Conservation (phyloP, 768 basidiomycete species). For the Lenzites betulinus region DNA sequence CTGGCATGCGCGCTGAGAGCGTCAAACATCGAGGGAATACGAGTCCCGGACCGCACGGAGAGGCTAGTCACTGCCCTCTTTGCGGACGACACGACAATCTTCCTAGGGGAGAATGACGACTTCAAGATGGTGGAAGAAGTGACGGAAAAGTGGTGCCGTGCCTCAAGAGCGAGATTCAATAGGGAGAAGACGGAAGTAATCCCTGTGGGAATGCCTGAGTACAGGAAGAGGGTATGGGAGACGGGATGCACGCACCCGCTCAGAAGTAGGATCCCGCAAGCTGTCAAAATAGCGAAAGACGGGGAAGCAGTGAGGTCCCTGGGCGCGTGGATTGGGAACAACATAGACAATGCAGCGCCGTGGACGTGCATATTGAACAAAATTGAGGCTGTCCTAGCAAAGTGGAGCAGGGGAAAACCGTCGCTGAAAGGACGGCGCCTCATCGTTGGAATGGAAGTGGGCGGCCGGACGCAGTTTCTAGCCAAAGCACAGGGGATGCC, state of each 20-base stretch:
- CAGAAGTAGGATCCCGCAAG: neutral
- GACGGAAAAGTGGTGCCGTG: neutral
- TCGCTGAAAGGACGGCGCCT: slow-evolving; percentile 1
- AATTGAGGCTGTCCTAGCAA: neutral
- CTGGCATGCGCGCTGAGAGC: slow-evolving; percentile 26
- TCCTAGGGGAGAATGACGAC: slow-evolving; percentile 33
- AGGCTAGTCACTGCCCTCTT: slow-evolving; percentile 27
- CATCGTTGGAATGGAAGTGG: slow-evolving; percentile 1
- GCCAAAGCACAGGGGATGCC: slow-evolving; percentile 27
- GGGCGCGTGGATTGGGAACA: slow-evolving; percentile 25
- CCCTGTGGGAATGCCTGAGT: neutral
- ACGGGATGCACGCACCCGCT: neutral
- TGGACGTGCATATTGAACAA: neutral
- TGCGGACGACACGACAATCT: slow-evolving; percentile 31
- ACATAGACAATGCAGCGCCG: neutral
- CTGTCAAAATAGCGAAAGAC: neutral
- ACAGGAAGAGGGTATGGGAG: neutral
- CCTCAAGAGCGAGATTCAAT: neutral
- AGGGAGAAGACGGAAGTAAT: neutral
- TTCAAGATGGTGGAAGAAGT: slow-evolving; percentile 24
- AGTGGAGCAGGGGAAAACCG: slow-evolving; percentile 2
- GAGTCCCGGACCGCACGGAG: slow-evolving; percentile 14
- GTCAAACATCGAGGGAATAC: slow-evolving; percentile 22
- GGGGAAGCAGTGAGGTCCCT: slow-evolving; percentile 8
- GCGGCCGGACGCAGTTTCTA: no score